These are phyloP conservation scores for Puccinia horiana DNA, from an alignment of 1,284 basidiomycete species.

Conservation along the genomic window DNA sequence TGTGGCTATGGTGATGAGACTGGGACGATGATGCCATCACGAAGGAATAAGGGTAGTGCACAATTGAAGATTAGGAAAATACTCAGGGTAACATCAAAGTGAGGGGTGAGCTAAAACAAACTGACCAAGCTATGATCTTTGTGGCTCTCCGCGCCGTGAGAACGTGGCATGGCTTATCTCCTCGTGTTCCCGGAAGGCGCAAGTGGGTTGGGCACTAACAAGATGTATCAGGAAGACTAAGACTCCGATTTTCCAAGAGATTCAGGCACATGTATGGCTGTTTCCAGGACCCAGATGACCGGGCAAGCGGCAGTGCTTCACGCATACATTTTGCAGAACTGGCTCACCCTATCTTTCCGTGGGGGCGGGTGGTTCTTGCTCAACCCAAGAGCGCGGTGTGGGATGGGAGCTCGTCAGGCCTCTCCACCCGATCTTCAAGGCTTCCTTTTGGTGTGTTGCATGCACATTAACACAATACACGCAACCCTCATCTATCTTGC, in stretches of 20 bases:
- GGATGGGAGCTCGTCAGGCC: too few relatives aligned
- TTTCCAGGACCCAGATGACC: not conserved
- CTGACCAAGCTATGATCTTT: too few relatives aligned
- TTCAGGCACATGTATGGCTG: not conserved
- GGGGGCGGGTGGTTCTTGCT: too few relatives aligned
- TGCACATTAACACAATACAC: too few relatives aligned
- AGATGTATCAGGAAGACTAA: not conserved
- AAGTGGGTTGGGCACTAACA: not conserved
- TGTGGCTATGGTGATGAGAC: too few relatives aligned
- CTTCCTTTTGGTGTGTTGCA: too few relatives aligned
- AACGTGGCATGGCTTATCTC: not conserved
- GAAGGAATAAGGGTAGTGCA: too few relatives aligned
- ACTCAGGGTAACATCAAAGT: too few relatives aligned
- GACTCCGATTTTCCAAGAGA: not conserved
- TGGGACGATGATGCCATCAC: not conserved
- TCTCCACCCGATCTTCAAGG: not conserved
- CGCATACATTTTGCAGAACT: too few relatives aligned
- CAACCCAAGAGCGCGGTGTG: too few relatives aligned
- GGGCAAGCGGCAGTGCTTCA: not conserved
- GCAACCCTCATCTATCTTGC: too few relatives aligned
- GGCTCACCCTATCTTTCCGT: not conserved
- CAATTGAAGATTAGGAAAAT: not conserved
- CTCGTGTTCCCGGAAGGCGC: not conserved
- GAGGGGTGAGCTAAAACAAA: too few relatives aligned
- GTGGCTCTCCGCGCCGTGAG: not conserved